A percentile compares a stretch with the other conserved stretches of the same genome.
Evolutionary conservation across 2,329 filamentous ascomycete genomes (phyloP).

Genomic region (Calycina marina): DNA sequence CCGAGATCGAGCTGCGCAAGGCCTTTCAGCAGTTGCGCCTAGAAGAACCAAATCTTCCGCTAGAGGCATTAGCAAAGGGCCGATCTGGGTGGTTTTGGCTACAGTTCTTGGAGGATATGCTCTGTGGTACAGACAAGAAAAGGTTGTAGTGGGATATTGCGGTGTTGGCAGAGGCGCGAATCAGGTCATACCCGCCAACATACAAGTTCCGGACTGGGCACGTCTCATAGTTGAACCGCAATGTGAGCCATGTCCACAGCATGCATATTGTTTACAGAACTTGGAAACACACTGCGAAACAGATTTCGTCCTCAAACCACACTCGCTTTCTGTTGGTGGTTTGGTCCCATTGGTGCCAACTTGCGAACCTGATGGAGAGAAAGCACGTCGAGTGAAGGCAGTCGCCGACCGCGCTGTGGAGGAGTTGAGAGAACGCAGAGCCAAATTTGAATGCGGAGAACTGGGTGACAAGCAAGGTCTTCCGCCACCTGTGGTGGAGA

Average conservation of each 20-base stretch:
- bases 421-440: conserved; percentile 69
- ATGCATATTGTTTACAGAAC: conserved; percentile 76
- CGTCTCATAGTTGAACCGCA: conserved; percentile 56
- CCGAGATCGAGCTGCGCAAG: conserved; percentile 46
- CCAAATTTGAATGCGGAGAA: conserved; percentile 82
- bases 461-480: conserved; percentile 46
- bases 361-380: conserved; percentile 90
- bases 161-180: conserved; percentile 57
- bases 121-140: conserved; percentile 84
- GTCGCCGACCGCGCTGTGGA: conserved; percentile 83
- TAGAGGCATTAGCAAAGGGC: conserved; percentile 37
- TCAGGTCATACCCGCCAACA: conserved; percentile 30
- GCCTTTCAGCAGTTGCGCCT: conserved; percentile 31
- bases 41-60: conserved; percentile 28
- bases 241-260: conserved; percentile 80
- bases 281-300: conserved; percentile 68
- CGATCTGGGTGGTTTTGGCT: conserved; percentile 56
- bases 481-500: conserved; percentile 43
- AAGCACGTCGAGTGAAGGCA: conserved; percentile 70
- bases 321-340: conserved; percentile 71
- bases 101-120: conserved; percentile 59
- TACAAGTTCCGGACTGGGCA: conserved; percentile 57
- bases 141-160: conserved; percentile 91
- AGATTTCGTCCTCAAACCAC: conserved; percentile 73
- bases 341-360: conserved; percentile 74